Percentiles rank a stretch among this genome's conserved stretches.
These are phyloP conservation scores for Aspergillus brunneoviolaceus DNA, from an alignment of 2,329 filamentous ascomycete species.

Conservation along the genomic window DNA sequence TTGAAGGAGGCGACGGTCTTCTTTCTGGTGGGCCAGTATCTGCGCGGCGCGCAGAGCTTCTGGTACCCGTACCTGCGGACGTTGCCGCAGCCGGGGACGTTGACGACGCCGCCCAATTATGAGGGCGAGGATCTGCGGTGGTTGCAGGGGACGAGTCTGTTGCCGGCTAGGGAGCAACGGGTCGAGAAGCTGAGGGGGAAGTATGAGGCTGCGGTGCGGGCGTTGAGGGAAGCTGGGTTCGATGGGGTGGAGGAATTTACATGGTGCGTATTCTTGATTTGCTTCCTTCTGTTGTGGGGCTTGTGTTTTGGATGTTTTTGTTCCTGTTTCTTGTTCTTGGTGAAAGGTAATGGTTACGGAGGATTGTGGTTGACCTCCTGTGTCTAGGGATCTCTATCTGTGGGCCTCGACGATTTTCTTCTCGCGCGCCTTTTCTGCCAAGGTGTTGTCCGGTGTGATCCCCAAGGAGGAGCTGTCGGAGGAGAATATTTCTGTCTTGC, in stretches of 20 bases:
- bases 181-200: slow-evolving; percentile 37
- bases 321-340: slow-evolving; percentile 7
- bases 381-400: slow-evolving; percentile 44
- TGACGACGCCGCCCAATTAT: slow-evolving; percentile 66
- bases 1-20: slow-evolving; percentile 65
- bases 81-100: slow-evolving; percentile 62
- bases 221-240: slow-evolving; percentile 35
- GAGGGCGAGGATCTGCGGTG: slow-evolving; percentile 58
- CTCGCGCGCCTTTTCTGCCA: slow-evolving; percentile 46
- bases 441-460: slow-evolving; percentile 41
- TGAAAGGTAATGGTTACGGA: neutral
- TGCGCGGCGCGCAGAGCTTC: slow-evolving; percentile 58
- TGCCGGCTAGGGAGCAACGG: slow-evolving; percentile 34
- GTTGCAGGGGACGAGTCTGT: slow-evolving; percentile 41
- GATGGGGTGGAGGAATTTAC: slow-evolving; percentile 35
- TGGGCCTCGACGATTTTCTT: slow-evolving; percentile 48
- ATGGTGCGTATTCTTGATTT: slow-evolving; percentile 32
- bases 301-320: neutral
- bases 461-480: slow-evolving; percentile 41
- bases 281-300: neutral
- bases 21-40: slow-evolving; percentile 67
- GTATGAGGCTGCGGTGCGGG: slow-evolving; percentile 34
- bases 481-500: slow-evolving; percentile 66
- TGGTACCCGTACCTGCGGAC: slow-evolving; percentile 69
- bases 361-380: neutral